These are phyloP conservation scores for Ashbya aceris DNA, from an alignment of 1,139 yeast genomes.

Conservation along the genomic window DNA sequence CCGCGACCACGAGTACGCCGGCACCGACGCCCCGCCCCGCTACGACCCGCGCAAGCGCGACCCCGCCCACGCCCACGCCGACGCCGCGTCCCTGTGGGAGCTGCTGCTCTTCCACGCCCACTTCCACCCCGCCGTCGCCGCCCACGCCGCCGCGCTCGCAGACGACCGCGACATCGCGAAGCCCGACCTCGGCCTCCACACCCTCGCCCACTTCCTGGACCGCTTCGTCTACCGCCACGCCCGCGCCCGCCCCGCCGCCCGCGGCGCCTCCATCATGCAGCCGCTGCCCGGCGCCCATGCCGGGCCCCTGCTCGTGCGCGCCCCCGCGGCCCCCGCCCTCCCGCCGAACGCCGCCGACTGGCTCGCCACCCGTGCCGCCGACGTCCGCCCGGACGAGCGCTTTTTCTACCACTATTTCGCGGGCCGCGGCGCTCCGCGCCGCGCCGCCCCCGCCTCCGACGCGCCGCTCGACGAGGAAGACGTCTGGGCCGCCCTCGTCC, in stretches of 20 bases:
- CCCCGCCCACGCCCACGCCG: constrained; percentile 80
- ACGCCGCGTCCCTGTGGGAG: constrained; percentile 81
- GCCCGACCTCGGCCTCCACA: constrained; percentile 86
- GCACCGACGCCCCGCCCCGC: constrained; percentile 26
- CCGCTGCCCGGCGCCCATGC: constrained; percentile 88
- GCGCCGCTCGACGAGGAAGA: constrained; percentile 65
- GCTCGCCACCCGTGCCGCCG: constrained; percentile 54
- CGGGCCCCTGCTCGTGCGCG: constrained; percentile 63
- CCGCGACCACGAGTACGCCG: constrained; percentile 30
- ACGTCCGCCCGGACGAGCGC: constrained; percentile 77
- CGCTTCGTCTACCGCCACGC: constrained; percentile 93
- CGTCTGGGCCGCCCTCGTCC: constrained; percentile 83
- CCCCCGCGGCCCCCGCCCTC: constrained; percentile 39
- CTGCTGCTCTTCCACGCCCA: constrained; percentile 61
- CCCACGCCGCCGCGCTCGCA: constrained; percentile 63
- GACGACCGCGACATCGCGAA: constrained; percentile 43
- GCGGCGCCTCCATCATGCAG: constrained; percentile 94
- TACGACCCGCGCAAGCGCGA: constrained; percentile 89
- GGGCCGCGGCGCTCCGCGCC: constrained; percentile 41
- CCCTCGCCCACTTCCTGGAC: constrained; percentile 84
- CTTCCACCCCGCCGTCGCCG: constrained; percentile 85
- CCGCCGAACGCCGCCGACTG: constrained; percentile 84
- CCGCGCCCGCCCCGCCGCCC: constrained; percentile 58
- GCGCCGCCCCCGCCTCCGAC: constrained; percentile 33
- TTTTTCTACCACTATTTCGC: constrained; percentile 86